Evolutionary conservation across 495 filamentous ascomycete species (phyloP), one percentile per base, ranked within the genome.

Genomic region (Aspergillus diversus): DNA sequence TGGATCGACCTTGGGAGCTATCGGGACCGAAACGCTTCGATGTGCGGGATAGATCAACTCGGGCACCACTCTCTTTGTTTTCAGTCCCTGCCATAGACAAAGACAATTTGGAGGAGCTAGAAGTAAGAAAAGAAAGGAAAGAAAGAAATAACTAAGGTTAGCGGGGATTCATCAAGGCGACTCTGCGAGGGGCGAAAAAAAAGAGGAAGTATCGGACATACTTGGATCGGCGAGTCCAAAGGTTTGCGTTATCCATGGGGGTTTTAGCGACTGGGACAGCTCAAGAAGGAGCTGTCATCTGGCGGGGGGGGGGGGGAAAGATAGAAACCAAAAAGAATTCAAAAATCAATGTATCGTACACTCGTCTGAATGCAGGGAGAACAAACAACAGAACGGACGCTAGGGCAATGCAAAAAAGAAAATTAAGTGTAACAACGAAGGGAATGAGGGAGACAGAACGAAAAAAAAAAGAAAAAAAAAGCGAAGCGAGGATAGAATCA

Each of bases 221-320:
- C 92, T 93, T 96, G 73, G 90, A 87, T 77, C 93, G 90, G 75
- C 93, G 90, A 83, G 89, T 92, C 93, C 93, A 97, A 86, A 96
- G 76, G 69, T 84, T 85, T 76, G 84, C 85, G 73, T 86, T 86
- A 79, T 88, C 86, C 84, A 87, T 89, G 66, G 71, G 43, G 60
- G 53, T 53, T 47, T 66, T 71, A 71, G 72, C 66, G 73, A 67
- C 69, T 72, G 68, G 75, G 71, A 72, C 71, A 70, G 75, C 71
- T 73, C 73, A 69, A 68, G 73, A 73, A 74, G 69, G 71, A 76
- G 72, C 75, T 77, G 73, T 79, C 73, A 77, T 76, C 70, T 72
- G 64, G 11, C 21, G 21, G 21, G 21, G 21, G 21, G 21, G 21
- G 21, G 21, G 21, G 21, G 21, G 21, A 2, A 27, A 55, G 54